Conservation (phyloP, 2,329 filamentous ascomycete genomes). For the Penicillium nordicum region DNA sequence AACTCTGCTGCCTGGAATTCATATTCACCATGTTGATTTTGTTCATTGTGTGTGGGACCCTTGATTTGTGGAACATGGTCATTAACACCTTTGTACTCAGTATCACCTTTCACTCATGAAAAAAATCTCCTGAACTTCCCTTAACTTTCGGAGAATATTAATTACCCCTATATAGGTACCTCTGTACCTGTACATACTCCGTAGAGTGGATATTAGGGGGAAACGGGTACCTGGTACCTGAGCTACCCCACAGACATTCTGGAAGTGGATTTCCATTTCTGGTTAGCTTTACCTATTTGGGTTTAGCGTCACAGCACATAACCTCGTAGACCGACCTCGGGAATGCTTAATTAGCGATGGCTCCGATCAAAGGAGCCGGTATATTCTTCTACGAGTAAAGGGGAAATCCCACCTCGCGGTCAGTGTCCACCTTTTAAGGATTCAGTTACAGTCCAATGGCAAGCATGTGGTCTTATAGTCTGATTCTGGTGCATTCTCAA, state of each 20-base stretch:
- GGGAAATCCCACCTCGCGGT: not conserved
- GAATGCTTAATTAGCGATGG: not conserved
- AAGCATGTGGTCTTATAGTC: not conserved
- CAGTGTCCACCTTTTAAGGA: not conserved
- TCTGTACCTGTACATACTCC: not conserved
- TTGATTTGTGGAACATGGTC: not conserved
- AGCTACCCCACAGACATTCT: not conserved
- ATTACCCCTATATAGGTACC: not conserved
- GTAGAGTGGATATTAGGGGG: not conserved
- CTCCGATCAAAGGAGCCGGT: not conserved
- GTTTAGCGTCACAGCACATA: not conserved
- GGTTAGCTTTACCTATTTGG: not conserved
- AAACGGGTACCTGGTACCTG: not conserved
- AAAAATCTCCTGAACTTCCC: not conserved
- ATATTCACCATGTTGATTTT: not conserved
- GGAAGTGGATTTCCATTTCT: not conserved
- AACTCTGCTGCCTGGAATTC: slow-evolving; percentile 1
- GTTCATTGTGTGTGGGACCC: not conserved
- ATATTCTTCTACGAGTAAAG: not conserved
- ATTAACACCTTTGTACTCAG: not conserved
- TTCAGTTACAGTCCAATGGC: not conserved
- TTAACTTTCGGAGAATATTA: not conserved
- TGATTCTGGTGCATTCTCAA: not conserved
- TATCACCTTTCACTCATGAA: not conserved
- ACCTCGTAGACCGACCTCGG: too few species aligned